Evolutionary conservation across 2,329 filamentous ascomycete species (phyloP).

Genomic region (Penicillium freii): DNA sequence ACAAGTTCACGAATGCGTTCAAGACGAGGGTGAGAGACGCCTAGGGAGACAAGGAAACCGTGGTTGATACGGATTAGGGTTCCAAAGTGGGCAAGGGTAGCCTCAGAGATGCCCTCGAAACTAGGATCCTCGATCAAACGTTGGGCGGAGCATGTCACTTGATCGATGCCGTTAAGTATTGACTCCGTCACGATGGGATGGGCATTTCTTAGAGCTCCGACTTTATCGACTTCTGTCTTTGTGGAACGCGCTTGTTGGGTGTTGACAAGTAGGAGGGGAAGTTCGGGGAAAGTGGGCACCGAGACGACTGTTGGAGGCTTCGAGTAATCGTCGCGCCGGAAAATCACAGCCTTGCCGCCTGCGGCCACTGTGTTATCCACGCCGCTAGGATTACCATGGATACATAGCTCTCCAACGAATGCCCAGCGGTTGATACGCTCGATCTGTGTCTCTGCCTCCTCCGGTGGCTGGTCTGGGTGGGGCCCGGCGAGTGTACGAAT

Average conservation of each 20-base stretch:
- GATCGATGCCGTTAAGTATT: slow-evolving; percentile 82
- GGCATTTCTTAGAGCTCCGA: slow-evolving; percentile 65
- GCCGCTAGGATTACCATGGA: slow-evolving; percentile 93
- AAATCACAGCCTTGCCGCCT: slow-evolving; percentile 90
- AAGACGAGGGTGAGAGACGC: slow-evolving; percentile 89
- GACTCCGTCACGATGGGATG: slow-evolving; percentile 76
- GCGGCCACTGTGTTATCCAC: slow-evolving; percentile 96
- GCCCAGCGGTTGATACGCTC: slow-evolving; percentile 98
- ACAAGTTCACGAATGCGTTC: slow-evolving; percentile 89
- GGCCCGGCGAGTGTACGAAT: slow-evolving; percentile 84
- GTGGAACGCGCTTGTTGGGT: slow-evolving; percentile 87
- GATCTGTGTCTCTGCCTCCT: slow-evolving; percentile 85
- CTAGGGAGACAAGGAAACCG: slow-evolving; percentile 82
- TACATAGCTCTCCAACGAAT: slow-evolving; percentile 94
- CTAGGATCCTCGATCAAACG: slow-evolving; percentile 56
- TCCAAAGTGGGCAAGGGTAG: slow-evolving; percentile 70
- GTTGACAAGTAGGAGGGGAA: slow-evolving; percentile 86
- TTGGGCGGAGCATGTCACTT: slow-evolving; percentile 57
- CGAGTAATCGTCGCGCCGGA: slow-evolving; percentile 73
- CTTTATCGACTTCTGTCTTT: slow-evolving; percentile 80
- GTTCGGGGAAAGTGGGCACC: slow-evolving; percentile 83
- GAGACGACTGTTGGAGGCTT: slow-evolving; percentile 74
- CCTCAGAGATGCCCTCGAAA: slow-evolving; percentile 65
- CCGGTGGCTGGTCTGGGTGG: slow-evolving; percentile 82
- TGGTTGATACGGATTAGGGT: slow-evolving; percentile 93